Conservation (phyloP, 805 yeast species). For the Kazachstania viticola region DNA sequence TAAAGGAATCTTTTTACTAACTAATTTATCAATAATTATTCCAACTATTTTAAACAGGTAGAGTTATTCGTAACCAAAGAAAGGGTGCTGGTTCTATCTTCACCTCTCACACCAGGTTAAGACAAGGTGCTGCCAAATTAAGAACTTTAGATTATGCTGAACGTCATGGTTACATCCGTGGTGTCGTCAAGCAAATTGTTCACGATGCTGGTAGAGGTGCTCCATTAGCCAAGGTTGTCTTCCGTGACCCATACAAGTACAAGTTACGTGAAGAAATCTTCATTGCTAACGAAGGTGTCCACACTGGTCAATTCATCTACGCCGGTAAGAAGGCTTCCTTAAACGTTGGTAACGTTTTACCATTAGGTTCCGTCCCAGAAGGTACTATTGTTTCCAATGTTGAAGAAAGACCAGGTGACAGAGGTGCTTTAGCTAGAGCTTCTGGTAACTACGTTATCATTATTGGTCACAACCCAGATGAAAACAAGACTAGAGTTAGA, state of each 20-base stretch:
- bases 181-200: constrained; percentile 95
- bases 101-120: constrained; percentile 99
- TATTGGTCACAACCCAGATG: constrained; percentile 98
- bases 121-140: constrained; percentile 99
- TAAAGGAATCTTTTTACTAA: no score
- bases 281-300: constrained; percentile 98
- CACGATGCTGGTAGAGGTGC: constrained; percentile 99
- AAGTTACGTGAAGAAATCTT: constrained; percentile 96
- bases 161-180: constrained; percentile 99
- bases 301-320: constrained; percentile 98
- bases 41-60: constrained; percentile 42
- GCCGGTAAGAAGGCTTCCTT: constrained; percentile 98
- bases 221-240: constrained; percentile 96
- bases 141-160: constrained; percentile 98
- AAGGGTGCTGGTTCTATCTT: constrained; percentile 99
- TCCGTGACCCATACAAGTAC: constrained; percentile 99
- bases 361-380: constrained; percentile 95
- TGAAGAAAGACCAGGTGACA: constrained; percentile 98
- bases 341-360: constrained; percentile 94
- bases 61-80: constrained; percentile 99
- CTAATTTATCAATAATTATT: constrained; percentile 1
- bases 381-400: constrained; percentile 98
- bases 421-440: constrained; percentile 99
- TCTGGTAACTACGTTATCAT: constrained; percentile 99
- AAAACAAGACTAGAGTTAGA: constrained; percentile 98